Evolutionary conservation across 164 flowering plant genomes (phyloP).

Genomic region (Amborella trichopoda): DNA sequence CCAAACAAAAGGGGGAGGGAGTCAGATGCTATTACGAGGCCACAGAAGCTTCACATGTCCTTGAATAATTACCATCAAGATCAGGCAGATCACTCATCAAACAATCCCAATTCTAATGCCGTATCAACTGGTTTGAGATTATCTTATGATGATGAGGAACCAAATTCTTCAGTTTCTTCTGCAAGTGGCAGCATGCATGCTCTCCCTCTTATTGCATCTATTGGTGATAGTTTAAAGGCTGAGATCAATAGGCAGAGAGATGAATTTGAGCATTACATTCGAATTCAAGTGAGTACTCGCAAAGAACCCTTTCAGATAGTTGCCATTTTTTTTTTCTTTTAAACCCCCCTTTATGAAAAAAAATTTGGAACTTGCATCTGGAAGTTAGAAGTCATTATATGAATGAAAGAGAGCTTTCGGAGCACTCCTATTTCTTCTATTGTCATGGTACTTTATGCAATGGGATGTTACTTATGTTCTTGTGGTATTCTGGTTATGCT

Average conservation of each 20-base stretch:
- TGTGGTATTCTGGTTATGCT: too few species aligned
- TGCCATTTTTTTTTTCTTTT: too few species aligned
- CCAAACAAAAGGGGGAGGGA: constrained; percentile 49
- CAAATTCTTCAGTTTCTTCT: constrained; percentile 56
- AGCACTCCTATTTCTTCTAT: too few species aligned
- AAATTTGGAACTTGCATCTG: too few species aligned
- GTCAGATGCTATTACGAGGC: constrained; percentile 34
- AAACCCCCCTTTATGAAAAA: too few species aligned
- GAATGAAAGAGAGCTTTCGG: too few species aligned
- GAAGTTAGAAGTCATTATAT: too few species aligned
- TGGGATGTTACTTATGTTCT: too few species aligned
- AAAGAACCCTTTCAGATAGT: too few species aligned
- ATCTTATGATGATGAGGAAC: constrained; percentile 85
- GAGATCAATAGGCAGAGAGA: constrained; percentile 65
- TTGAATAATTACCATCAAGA: constrained; percentile 41
- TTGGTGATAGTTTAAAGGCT: constrained; percentile 37
- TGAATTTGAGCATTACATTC: constrained; percentile 61
- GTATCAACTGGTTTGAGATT: constrained; percentile 81
- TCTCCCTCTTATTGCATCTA: constrained; percentile 37
- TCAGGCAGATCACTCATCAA: constrained; percentile 40
- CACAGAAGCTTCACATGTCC: constrained; percentile 61
- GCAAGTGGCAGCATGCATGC: constrained; percentile 58
- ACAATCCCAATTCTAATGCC: constrained; percentile 36
- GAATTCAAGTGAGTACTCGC: constrained; percentile 40
- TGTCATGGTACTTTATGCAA: too few species aligned